A percentile compares a stretch with the other conserved stretches of the same genome.
phyloP scores from a whole-genome alignment of 345 rosid species.

The Viola odorata region DNA sequence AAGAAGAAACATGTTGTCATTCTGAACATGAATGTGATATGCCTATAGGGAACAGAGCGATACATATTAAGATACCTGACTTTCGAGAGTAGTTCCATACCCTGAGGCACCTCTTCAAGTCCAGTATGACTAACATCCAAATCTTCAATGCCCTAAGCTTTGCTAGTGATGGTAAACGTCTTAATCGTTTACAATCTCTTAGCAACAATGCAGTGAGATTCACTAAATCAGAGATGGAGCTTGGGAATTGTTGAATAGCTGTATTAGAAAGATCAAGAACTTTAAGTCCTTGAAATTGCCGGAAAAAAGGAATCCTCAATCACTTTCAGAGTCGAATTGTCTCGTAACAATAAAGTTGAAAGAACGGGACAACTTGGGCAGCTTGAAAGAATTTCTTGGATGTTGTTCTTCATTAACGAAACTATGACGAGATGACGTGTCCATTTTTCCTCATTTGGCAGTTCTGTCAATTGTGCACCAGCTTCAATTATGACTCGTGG shows the following conservation, averaged over 20 bases:
- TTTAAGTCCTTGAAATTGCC: neutral
- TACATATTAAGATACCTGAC: neutral
- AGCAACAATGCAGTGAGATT: conserved; percentile 16
- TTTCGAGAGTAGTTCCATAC: neutral
- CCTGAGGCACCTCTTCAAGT: no score
- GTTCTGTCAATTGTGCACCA: neutral
- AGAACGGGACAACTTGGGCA: neutral
- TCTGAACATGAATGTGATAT: neutral
- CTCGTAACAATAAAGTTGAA: neutral
- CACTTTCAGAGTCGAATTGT: neutral
- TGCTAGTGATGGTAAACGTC: neutral
- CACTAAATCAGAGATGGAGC: conserved; percentile 8
- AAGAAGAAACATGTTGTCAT: neutral
- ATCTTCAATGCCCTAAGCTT: neutral
- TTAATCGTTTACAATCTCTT: neutral
- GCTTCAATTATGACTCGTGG: conserved; percentile 1
- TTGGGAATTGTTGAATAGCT: neutral
- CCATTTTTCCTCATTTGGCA: conserved; percentile 10
- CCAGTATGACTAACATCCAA: neutral
- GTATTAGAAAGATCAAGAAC: neutral
- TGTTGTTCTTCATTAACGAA: conserved; percentile 12
- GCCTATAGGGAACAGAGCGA: neutral
- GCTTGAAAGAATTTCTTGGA: neutral
- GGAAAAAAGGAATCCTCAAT: neutral
- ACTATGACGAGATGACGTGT: conserved; percentile 1